Conservation (phyloP, 2,329 filamentous ascomycete species). For the Curvularia eragrostidis region DNA sequence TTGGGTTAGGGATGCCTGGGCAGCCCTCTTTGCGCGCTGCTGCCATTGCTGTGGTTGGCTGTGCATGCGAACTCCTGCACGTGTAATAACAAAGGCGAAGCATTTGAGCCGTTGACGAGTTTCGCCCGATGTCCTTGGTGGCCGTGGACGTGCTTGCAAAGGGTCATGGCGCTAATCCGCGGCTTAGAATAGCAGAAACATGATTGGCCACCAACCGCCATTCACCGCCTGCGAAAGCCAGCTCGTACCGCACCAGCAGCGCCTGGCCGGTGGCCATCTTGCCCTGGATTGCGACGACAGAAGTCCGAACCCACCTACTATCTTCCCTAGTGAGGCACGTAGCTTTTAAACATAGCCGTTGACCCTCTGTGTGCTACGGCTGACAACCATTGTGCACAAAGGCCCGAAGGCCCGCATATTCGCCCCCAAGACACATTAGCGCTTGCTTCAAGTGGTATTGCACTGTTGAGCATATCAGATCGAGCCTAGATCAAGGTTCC, state of each 20-base stretch:
- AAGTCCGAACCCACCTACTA: constrained; percentile 25
- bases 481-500: constrained; percentile 12
- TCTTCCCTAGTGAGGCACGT: constrained; percentile 24
- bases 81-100: neutral
- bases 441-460: constrained; percentile 22
- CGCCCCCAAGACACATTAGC: constrained; percentile 36
- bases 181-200: constrained; percentile 31
- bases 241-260: constrained; percentile 23
- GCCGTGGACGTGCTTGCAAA: constrained; percentile 16
- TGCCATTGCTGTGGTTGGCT: constrained; percentile 8
- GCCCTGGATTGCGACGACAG: constrained; percentile 28
- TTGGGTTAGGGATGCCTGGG: neutral
- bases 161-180: constrained; percentile 21
- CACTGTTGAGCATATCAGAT: constrained; percentile 25
- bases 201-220: constrained; percentile 29
- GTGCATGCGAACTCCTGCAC: neutral
- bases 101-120: neutral
- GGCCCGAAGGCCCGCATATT: constrained; percentile 28
- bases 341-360: constrained; percentile 27
- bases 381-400: constrained; percentile 23
- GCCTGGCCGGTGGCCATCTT: constrained; percentile 24
- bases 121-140: constrained; percentile 4
- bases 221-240: constrained; percentile 29
- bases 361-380: constrained; percentile 25
- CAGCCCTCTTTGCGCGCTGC: constrained; percentile 2